These are phyloP conservation scores for Saccharomyces hybrid DNA, from an alignment of 1,139 yeast genomes.

Conservation along the genomic window DNA sequence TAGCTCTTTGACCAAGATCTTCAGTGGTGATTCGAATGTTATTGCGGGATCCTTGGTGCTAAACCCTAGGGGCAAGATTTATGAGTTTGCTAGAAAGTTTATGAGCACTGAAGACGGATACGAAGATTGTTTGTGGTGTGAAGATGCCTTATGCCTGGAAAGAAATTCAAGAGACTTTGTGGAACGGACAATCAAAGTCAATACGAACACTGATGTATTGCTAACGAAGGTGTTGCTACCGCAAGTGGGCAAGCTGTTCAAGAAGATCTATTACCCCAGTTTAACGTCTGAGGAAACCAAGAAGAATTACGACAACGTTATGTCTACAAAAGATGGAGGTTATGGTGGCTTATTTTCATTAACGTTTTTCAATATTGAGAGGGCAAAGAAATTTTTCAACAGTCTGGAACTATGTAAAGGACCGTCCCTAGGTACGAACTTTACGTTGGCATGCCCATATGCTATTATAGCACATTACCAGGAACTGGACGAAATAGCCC, in stretches of 20 bases:
- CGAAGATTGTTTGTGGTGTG: slow-evolving; percentile 83
- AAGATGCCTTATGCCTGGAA: slow-evolving; percentile 87
- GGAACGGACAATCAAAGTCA: slow-evolving; percentile 56
- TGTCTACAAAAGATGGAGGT: slow-evolving; percentile 62
- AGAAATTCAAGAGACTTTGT: slow-evolving; percentile 88
- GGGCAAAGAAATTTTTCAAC: slow-evolving; percentile 71
- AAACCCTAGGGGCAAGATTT: slow-evolving; percentile 56
- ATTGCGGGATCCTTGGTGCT: slow-evolving; percentile 90
- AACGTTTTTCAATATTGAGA: slow-evolving; percentile 55
- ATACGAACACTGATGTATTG: slow-evolving; percentile 53
- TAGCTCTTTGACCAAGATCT: slow-evolving; percentile 88
- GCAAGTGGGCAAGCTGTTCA: slow-evolving; percentile 39
- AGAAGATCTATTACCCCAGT: slow-evolving; percentile 65
- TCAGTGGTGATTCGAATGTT: slow-evolving; percentile 90
- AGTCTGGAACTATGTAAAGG: slow-evolving; percentile 77
- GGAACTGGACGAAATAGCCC: slow-evolving; percentile 75
- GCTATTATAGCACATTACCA: slow-evolving; percentile 57
- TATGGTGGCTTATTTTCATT: slow-evolving; percentile 88
- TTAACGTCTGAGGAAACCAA: slow-evolving; percentile 41
- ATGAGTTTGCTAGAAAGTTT: slow-evolving; percentile 44
- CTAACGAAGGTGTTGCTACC: slow-evolving; percentile 41
- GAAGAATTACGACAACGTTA: slow-evolving; percentile 61
- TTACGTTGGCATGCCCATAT: slow-evolving; percentile 88
- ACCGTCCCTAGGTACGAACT: slow-evolving; percentile 92
- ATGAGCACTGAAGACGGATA: slow-evolving; percentile 39